A percentile compares a stretch with the other conserved stretches of the same genome.
phyloP scores from a whole-genome alignment of 2,329 filamentous ascomycete genomes.

The Epichloe bromicola region DNA sequence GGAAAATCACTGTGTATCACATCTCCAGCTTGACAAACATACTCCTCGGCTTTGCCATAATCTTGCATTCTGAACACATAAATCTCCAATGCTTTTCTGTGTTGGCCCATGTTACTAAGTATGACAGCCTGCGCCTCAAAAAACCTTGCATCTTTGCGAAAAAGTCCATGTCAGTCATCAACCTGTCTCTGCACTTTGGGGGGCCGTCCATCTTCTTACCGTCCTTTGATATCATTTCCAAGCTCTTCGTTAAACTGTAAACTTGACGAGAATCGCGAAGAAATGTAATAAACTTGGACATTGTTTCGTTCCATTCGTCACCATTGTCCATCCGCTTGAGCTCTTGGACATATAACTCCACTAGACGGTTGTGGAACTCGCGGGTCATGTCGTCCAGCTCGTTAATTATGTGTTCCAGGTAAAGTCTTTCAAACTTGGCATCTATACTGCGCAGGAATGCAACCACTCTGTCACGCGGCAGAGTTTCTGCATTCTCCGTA shows the following conservation, averaged over 20 bases:
- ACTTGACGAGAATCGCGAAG: slow-evolving; percentile 57
- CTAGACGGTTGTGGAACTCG: slow-evolving; percentile 75
- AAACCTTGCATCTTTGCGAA: slow-evolving; percentile 62
- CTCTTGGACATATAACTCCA: slow-evolving; percentile 55
- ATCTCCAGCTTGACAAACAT: slow-evolving; percentile 19
- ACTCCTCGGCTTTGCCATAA: slow-evolving; percentile 87
- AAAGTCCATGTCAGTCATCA: slow-evolving; percentile 5
- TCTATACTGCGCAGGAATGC: slow-evolving; percentile 62
- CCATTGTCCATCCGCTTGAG: slow-evolving; percentile 29
- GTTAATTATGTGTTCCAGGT: slow-evolving; percentile 80
- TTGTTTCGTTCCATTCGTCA: slow-evolving; percentile 42
- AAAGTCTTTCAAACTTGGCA: slow-evolving; percentile 57
- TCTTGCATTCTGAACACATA: slow-evolving; percentile 92
- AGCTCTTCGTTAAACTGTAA: slow-evolving; percentile 69
- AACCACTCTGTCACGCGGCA: slow-evolving; percentile 66
- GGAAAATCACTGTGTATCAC: neutral
- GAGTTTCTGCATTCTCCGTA: slow-evolving; percentile 83
- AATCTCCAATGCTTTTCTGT: slow-evolving; percentile 91
- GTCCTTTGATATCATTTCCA: slow-evolving; percentile 65
- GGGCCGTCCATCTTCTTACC: slow-evolving; percentile 35
- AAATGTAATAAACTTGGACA: slow-evolving; percentile 59
- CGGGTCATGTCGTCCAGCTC: slow-evolving; percentile 76
- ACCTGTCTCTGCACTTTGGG: neutral
- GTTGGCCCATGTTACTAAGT: slow-evolving; percentile 86
- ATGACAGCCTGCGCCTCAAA: slow-evolving; percentile 85